phyloP scores from a whole-genome alignment of 306 rosid species.

The Astragalus membranaceus region DNA sequence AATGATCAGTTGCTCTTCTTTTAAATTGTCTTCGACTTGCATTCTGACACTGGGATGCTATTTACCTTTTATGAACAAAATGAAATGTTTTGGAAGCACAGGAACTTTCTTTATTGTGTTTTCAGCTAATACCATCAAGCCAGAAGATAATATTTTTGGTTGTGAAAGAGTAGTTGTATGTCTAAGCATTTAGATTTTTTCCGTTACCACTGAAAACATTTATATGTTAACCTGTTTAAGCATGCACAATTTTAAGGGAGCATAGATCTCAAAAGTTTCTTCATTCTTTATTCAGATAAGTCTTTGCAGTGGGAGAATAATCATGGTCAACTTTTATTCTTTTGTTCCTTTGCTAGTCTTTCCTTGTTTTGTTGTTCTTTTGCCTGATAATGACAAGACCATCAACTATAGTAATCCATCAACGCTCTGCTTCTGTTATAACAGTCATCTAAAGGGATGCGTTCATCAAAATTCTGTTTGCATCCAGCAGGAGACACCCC shows the following conservation, averaged over 20 bases:
- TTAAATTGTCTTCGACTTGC: not conserved
- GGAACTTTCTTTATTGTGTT: not conserved
- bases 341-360: not conserved
- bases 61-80: not conserved
- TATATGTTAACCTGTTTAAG: not conserved
- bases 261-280: not conserved
- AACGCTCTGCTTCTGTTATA: slow-evolving; percentile 14
- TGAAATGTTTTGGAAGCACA: not conserved
- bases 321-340: not conserved
- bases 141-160: not conserved
- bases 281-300: not conserved
- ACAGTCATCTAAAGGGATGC: slow-evolving; percentile 91
- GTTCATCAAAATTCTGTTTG: slow-evolving; percentile 83
- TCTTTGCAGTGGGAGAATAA: not conserved
- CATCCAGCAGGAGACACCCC: slow-evolving; percentile 99
- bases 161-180: not conserved
- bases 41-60: not conserved
- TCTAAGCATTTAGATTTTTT: slow-evolving; percentile 6
- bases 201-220: not conserved
- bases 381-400: slow-evolving; percentile 4
- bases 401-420: slow-evolving; percentile 2
- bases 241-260: not conserved
- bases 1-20: not conserved
- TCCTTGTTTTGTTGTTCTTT: not conserved
- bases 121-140: not conserved